These are phyloP conservation scores for Cytospora leucostoma DNA, from an alignment of 2,329 filamentous ascomycete genomes.

Conservation along the genomic window DNA sequence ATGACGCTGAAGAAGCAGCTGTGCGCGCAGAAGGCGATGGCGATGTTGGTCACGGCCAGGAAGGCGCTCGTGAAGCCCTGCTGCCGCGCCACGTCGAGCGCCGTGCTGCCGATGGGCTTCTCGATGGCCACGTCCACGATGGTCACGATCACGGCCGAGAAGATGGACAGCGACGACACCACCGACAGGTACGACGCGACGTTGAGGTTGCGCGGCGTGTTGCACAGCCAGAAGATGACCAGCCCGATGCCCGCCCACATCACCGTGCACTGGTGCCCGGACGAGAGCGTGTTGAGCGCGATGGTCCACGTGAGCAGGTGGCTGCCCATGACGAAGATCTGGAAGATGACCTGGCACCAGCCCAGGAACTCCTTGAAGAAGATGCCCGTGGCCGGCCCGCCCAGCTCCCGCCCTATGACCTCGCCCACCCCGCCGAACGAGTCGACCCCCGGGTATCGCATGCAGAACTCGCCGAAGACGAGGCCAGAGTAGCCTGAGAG, in stretches of 20 bases:
- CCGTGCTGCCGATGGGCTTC: conserved; percentile 40
- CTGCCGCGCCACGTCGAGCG: conserved; percentile 39
- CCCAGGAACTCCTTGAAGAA: conserved; percentile 62
- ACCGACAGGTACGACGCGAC: conserved; percentile 64
- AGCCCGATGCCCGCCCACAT: conserved; percentile 63
- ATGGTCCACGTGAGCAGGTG: conserved; percentile 70
- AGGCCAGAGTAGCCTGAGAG: conserved; percentile 66
- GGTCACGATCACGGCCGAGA: conserved; percentile 62
- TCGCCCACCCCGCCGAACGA: conserved; percentile 68
- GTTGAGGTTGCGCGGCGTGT: conserved; percentile 62
- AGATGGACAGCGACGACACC: conserved; percentile 57
- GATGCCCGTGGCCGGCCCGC: conserved; percentile 44
- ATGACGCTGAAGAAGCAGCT: conserved; percentile 71
- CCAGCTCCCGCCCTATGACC: conserved; percentile 49
- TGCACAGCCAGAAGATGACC: conserved; percentile 58
- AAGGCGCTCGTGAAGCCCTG: conserved; percentile 56
- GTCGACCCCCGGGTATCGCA: conserved; percentile 67
- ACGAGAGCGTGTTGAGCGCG: conserved; percentile 64
- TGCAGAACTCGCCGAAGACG: conserved; percentile 66
- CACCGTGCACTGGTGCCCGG: conserved; percentile 63
- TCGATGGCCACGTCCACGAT: conserved; percentile 62
- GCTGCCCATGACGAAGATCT: conserved; percentile 68
- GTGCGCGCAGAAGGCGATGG: conserved; percentile 67
- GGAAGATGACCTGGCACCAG: conserved; percentile 59
- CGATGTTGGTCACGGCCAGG: conserved; percentile 62